Conservation (phyloP, 352 stramenopile species). For the Globisporangium yorkense region DNA sequence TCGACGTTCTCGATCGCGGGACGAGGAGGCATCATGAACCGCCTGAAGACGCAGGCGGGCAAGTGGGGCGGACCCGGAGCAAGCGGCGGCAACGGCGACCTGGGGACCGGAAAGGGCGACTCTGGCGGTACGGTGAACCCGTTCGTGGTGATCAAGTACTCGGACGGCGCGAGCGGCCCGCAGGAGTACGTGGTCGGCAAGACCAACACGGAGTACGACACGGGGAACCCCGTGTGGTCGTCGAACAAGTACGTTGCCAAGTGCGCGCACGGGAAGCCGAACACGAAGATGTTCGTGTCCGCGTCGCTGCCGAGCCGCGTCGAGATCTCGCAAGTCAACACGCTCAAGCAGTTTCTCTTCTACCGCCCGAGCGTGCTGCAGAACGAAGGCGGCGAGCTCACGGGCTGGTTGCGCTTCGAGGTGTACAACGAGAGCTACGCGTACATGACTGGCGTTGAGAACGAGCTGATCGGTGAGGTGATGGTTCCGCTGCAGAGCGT, state of each 20-base stretch:
- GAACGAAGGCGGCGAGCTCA: slow-evolving; percentile 26
- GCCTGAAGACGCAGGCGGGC: slow-evolving; percentile 51
- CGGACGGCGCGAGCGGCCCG: slow-evolving; percentile 37
- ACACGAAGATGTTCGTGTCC: slow-evolving; percentile 54
- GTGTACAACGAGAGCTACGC: slow-evolving; percentile 73
- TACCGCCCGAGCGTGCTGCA: slow-evolving; percentile 38
- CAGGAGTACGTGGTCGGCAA: slow-evolving; percentile 63
- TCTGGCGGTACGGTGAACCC: slow-evolving; percentile 29
- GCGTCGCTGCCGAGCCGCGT: slow-evolving; percentile 46
- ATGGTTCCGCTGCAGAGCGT: slow-evolving; percentile 65
- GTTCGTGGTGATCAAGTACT: slow-evolving; percentile 74
- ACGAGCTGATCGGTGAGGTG: slow-evolving; percentile 68
- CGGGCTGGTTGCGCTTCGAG: slow-evolving; percentile 67
- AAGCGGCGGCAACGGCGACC: slow-evolving; percentile 14
- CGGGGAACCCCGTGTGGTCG: slow-evolving; percentile 57
- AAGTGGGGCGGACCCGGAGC: slow-evolving; percentile 44
- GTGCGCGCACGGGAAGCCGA: slow-evolving; percentile 66
- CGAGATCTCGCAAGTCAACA: slow-evolving; percentile 57
- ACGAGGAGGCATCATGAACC: slow-evolving; percentile 53
- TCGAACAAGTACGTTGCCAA: slow-evolving; percentile 53
- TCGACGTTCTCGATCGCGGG: slow-evolving; percentile 51
- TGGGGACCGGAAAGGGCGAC: slow-evolving; percentile 5
- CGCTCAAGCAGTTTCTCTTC: slow-evolving; percentile 74
- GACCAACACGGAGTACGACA: slow-evolving; percentile 86
- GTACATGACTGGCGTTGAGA: slow-evolving; percentile 73